These are phyloP conservation scores for Periconia macrospinosa DNA, from an alignment of 2,329 filamentous ascomycete genomes.

Conservation along the genomic window DNA sequence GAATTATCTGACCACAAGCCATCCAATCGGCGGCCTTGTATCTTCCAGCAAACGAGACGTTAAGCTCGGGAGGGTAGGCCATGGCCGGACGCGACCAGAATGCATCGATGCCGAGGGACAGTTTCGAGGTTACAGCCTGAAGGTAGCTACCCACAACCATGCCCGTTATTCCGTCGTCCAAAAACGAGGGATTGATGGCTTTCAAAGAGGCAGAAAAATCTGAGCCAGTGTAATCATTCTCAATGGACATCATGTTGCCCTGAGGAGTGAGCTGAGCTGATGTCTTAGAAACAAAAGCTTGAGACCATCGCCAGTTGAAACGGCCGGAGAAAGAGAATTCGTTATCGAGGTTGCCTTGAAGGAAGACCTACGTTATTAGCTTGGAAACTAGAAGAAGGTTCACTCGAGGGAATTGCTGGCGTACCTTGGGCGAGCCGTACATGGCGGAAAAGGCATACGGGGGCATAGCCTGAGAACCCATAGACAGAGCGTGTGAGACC, in stretches of 20 bases:
- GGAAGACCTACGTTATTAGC: conserved; percentile 70
- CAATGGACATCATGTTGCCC: conserved; percentile 90
- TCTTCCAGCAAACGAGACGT: conserved; percentile 83
- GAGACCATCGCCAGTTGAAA: conserved; percentile 90
- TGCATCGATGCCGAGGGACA: conserved; percentile 86
- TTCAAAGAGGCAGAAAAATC: conserved; percentile 95
- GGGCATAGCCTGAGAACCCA: conserved; percentile 85
- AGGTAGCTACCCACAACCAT: conserved; percentile 96
- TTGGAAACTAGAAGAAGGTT: background rate
- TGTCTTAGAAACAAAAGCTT: conserved; percentile 80
- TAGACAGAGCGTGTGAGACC: conserved; percentile 93
- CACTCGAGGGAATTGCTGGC: conserved; percentile 21
- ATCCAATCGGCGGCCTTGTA: conserved; percentile 95
- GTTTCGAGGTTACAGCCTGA: conserved; percentile 83
- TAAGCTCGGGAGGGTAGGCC: conserved; percentile 85
- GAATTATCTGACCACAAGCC: conserved; percentile 84
- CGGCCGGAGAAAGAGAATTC: conserved; percentile 84
- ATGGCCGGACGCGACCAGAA: conserved; percentile 90
- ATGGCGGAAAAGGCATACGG: conserved; percentile 94
- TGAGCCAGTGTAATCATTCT: conserved; percentile 90
- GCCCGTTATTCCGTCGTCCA: conserved; percentile 90
- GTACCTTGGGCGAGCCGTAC: conserved; percentile 89
- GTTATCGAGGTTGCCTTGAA: conserved; percentile 94
- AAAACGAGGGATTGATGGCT: conserved; percentile 89
- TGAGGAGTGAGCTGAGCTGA: conserved; percentile 82